Percentiles rank a stretch among this genome's conserved stretches.
Conservation (phyloP, 176 grass and related monocot genomes). For the Leersia perrieri region DNA sequence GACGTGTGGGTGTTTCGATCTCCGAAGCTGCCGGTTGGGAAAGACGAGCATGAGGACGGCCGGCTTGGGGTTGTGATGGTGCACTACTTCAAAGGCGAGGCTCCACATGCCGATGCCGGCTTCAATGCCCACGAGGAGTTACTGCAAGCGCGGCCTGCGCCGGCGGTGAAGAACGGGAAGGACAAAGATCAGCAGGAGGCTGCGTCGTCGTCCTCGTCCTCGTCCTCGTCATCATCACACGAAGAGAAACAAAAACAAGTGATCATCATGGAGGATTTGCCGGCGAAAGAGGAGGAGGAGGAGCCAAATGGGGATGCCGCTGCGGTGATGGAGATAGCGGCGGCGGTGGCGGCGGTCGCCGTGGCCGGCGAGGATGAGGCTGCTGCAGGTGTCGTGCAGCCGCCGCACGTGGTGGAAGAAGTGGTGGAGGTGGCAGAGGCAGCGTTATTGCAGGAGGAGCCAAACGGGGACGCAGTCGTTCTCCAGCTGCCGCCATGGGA, state of each 20-base stretch:
- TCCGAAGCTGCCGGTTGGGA: background rate
- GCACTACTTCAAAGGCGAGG: background rate
- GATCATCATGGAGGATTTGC: background rate
- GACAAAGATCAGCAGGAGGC: background rate
- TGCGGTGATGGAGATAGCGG: too few relatives aligned
- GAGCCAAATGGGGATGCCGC: background rate
- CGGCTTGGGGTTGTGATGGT: background rate
- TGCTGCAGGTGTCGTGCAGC: too few relatives aligned
- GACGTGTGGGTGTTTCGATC: background rate
- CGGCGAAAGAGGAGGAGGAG: too few relatives aligned
- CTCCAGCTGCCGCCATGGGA: background rate
- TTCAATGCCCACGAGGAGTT: background rate
- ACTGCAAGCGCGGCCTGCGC: too few relatives aligned
- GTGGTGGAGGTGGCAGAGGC: too few relatives aligned
- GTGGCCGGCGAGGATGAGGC: too few relatives aligned
- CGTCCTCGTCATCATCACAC: background rate
- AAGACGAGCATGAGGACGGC: background rate
- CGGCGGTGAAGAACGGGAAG: background rate
- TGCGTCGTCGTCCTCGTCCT: fast-evolving
- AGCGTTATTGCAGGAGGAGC: background rate
- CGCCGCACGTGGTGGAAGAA: too few relatives aligned
- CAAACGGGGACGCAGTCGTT: background rate
- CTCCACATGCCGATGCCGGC: background rate
- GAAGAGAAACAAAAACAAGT: background rate
- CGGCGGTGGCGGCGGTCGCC: too few relatives aligned